Conservation (phyloP, 257 asterid genomes). For the Solanum stenotomum region DNA sequence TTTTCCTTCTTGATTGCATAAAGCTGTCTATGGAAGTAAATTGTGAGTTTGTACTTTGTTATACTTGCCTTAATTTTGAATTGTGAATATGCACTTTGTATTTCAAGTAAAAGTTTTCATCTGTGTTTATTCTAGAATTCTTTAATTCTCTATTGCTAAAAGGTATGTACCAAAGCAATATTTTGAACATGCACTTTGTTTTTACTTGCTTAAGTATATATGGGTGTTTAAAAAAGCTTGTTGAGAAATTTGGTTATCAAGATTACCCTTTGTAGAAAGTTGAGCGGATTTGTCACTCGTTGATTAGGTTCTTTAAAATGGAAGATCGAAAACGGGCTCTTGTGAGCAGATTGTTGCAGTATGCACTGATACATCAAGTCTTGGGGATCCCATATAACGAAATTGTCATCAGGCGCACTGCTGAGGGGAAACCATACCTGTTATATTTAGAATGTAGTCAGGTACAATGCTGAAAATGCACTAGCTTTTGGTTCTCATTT, state of each 20-base stretch:
- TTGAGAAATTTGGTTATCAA: background rate
- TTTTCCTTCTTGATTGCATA: background rate
- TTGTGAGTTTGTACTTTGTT: background rate
- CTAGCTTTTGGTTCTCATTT: background rate
- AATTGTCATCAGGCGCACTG: conserved; percentile 44
- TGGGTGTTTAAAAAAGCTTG: background rate
- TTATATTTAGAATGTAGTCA: conserved; percentile 13
- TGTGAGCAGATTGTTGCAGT: conserved; percentile 76
- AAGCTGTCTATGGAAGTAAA: background rate
- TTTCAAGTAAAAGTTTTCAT: background rate
- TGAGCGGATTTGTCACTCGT: background rate
- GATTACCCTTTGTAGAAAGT: background rate
- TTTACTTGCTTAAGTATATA: background rate
- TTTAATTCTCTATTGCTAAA: background rate
- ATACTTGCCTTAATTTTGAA: background rate
- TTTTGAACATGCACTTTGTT: background rate
- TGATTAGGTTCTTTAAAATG: conserved; percentile 55
- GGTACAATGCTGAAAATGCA: background rate
- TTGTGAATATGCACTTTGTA: background rate
- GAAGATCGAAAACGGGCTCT: conserved; percentile 64
- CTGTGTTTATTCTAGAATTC: background rate
- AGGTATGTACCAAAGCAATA: background rate
- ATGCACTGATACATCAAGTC: conserved; percentile 49
- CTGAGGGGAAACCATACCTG: conserved; percentile 74
- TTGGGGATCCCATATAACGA: conserved; percentile 47